phyloP scores from a whole-genome alignment of 805 yeast genomes.

The Isabelozyma gotoi region DNA sequence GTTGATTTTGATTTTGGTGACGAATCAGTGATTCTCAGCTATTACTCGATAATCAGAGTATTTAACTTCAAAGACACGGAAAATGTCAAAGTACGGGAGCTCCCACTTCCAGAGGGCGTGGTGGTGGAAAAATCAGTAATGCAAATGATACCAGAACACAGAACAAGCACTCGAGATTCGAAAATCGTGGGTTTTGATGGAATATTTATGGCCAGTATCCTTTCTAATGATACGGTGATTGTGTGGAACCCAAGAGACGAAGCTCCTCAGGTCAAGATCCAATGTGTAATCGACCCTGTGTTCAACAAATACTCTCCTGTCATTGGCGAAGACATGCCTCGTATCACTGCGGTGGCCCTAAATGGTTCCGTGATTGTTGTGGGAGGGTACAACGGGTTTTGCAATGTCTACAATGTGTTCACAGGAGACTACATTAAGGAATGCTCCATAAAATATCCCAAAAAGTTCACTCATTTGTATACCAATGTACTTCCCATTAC shows the following conservation, averaged over 20 bases:
- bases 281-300: slow-evolving; percentile 17
- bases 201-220: slow-evolving; percentile 33
- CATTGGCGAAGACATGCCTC: slow-evolving; percentile 7
- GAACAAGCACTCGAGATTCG: slow-evolving; percentile 13
- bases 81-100: slow-evolving; percentile 1
- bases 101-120: slow-evolving; percentile 13
- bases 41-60: slow-evolving; percentile 18
- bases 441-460: slow-evolving; percentile 29
- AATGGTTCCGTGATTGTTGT: slow-evolving; percentile 35
- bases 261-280: slow-evolving; percentile 12
- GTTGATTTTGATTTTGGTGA: slow-evolving; percentile 34
- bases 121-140: slow-evolving; percentile 12
- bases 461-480: slow-evolving; percentile 19
- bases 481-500: slow-evolving; percentile 23
- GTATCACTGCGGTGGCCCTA: slow-evolving; percentile 26
- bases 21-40: slow-evolving; percentile 23
- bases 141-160: slow-evolving; percentile 14
- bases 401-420: slow-evolving; percentile 40
- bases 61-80: slow-evolving; percentile 15
- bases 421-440: slow-evolving; percentile 43
- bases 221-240: slow-evolving; percentile 40
- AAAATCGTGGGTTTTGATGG: slow-evolving; percentile 42
- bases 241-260: slow-evolving; percentile 42
- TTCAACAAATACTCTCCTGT: slow-evolving; percentile 17
- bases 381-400: slow-evolving; percentile 44